Conservation (phyloP, 176 grass and related monocot species). For the Oryza coarctata region DNA sequence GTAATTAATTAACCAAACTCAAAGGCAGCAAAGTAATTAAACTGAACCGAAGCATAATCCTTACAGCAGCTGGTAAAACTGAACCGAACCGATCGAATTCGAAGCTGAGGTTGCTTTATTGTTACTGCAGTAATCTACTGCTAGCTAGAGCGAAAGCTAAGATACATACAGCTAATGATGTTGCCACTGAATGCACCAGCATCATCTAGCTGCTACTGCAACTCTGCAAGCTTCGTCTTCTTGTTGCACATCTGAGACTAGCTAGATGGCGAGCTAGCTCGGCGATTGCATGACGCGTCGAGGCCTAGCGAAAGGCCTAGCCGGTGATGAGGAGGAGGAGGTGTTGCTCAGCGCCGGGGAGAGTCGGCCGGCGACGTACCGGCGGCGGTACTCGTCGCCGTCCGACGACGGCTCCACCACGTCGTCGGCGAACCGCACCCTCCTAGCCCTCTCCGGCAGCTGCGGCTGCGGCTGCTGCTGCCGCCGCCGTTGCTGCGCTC, state of each 20-base stretch:
- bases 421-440: constrained; percentile 72
- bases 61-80: not conserved
- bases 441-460: constrained; percentile 37
- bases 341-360: not conserved
- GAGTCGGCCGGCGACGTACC: not conserved
- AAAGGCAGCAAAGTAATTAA: not conserved
- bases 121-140: not conserved
- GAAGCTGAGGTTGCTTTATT: not conserved
- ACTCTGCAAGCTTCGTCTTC: not conserved
- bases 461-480: not conserved
- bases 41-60: not conserved
- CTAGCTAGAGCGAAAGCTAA: not conserved
- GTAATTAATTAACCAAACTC: not conserved
- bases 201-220: not conserved
- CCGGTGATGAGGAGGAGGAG: not conserved
- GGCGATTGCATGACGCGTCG: not conserved
- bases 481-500: not conserved
- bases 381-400: constrained; percentile 55
- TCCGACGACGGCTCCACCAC: constrained; percentile 63
- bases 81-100: not conserved
- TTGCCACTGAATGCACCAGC: no score
- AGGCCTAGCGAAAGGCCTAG: not conserved
- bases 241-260: not conserved
- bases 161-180: not conserved
- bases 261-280: not conserved